Conservation (phyloP, 78 protist genomes). For the Bigelowiella natans region DNA sequence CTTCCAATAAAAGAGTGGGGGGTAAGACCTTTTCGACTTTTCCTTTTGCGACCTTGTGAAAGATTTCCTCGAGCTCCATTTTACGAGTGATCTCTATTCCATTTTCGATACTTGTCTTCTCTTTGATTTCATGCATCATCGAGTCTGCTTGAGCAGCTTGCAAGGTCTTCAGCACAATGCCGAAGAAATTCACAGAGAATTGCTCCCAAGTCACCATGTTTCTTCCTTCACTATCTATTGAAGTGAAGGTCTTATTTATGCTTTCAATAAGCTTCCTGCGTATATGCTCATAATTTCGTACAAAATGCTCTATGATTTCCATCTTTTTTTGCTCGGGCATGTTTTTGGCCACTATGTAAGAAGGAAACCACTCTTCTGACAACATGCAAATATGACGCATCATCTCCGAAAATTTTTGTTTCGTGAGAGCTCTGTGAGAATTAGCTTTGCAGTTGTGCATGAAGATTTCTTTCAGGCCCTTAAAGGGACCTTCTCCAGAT, state of each 20-base stretch:
- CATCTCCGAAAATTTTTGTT: background rate
- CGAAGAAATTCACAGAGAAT: background rate
- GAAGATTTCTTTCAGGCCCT: background rate
- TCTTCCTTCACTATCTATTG: background rate
- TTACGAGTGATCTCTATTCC: too few species aligned
- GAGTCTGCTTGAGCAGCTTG: background rate
- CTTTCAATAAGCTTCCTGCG: background rate
- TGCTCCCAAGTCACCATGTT: background rate
- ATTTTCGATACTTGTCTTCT: background rate
- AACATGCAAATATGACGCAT: background rate
- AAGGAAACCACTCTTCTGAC: background rate
- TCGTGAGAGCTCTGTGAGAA: background rate
- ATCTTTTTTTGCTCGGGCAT: background rate
- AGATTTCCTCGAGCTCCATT: too few species aligned
- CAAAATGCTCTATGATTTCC: background rate
- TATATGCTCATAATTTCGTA: background rate
- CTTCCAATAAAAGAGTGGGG: too few species aligned
- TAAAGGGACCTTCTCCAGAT: background rate
- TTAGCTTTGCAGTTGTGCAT: background rate
- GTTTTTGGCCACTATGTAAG: background rate
- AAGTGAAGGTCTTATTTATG: background rate
- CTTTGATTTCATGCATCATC: background rate
- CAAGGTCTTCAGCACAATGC: background rate
- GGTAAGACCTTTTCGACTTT: too few species aligned
- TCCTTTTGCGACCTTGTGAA: too few species aligned